These are phyloP conservation scores for California macrophylla DNA, from an alignment of 441 rosid species.

Conservation along the genomic window DNA sequence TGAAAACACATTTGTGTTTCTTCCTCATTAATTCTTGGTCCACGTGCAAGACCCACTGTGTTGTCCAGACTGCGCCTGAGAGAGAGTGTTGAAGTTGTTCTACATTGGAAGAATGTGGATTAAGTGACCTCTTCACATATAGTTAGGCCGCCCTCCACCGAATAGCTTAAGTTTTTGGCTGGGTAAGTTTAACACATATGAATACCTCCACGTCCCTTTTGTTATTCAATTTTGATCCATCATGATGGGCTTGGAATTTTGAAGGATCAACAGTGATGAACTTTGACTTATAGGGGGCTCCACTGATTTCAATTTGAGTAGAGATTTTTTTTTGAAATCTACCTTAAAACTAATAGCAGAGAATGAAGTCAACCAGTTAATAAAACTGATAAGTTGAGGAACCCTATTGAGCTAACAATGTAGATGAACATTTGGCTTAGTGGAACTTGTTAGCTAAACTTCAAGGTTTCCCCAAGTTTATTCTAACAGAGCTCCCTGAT, in stretches of 20 bases:
- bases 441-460: background rate
- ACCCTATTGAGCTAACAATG: slow-evolving; percentile 1
- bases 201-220: background rate
- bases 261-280: background rate
- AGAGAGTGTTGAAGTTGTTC: too few species aligned
- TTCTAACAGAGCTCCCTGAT: background rate
- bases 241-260: background rate
- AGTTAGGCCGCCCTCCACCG: too few species aligned
- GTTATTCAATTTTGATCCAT: background rate
- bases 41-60: too few species aligned
- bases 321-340: too few species aligned
- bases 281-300: background rate
- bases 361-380: background rate
- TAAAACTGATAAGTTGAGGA: background rate
- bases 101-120: too few species aligned
- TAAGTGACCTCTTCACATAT: too few species aligned
- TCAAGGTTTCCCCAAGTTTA: background rate
- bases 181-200: background rate
- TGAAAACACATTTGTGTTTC: too few species aligned
- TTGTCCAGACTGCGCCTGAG: too few species aligned
- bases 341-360: background rate
- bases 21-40: too few species aligned
- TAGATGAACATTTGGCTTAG: background rate
- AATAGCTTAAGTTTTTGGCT: too few species aligned
- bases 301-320: background rate